Base-by-base conservation (phyloP, 1,284 basidiomycete species). In the Tilletia horrida region DNA sequence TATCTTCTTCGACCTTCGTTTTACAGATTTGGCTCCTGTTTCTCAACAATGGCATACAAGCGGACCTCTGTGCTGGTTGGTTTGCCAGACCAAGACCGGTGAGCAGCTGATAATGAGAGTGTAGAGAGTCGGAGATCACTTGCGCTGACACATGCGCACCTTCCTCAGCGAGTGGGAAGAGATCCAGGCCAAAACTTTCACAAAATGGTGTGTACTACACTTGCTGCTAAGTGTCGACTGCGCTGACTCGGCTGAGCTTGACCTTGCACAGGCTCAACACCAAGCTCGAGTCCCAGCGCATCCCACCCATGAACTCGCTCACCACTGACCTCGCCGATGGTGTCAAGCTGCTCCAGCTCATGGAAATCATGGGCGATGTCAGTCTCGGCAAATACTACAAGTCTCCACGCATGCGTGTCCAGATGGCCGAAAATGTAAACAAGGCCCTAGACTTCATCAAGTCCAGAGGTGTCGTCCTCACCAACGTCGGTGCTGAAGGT, bases 361-460 rank as follows among this genome's bases (percentile, higher is more conserved):
- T 76, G 76, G 94, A 83, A 67, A 78, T 80, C 68, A 78, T 83
- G 74, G 81, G 82, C 44, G 93, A 96, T 79, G 89, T 89, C 0
- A 91, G 90, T 29, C 86, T 97, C 16, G 95, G 94, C 8, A 85
- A 91, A 73, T 97, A 95, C 83, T 97, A 96, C 83, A 89, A 87
- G 80, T 88, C 87, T 66, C 95, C 95, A 0, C 86, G 88, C 48
- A 93, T 97, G 86, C 88, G 94, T 59, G 89, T 98, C 0, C 95
- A 98, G 83, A 97, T 94, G 81, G 93, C 93, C 2, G 95, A 98
- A 85, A 98, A 98, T 82, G 94, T 96, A 63, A 94, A 93, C 83
- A 92, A 92, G 81, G 95, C 95, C 0, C 84, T 98, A 47, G 91
- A 95, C 75, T 97, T 97, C 83, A 97, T 98, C 82, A 90, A 89